These are phyloP conservation scores for Xylariaceae sp. DNA, from an alignment of 2,329 filamentous ascomycete species.

Conservation along the genomic window DNA sequence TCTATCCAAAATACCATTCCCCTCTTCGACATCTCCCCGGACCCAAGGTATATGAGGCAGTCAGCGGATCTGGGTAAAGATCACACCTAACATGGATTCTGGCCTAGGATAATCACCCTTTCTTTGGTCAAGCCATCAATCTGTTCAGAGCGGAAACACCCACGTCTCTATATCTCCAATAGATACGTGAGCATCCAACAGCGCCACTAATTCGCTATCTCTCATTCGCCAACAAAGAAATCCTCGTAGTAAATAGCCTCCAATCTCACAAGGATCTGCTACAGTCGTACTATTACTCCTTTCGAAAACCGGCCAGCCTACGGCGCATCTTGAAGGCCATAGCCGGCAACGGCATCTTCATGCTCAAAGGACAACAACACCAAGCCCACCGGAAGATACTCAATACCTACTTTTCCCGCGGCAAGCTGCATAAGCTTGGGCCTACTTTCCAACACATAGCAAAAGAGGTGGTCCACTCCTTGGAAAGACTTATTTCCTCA, in stretches of 20 bases:
- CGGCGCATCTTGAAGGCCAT: slow-evolving; percentile 10
- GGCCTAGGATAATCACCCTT: background rate
- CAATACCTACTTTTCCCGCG: slow-evolving; percentile 11
- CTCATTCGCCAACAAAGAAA: slow-evolving; percentile 14
- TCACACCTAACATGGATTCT: background rate
- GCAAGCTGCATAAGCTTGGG: slow-evolving; percentile 5
- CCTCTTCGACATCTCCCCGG: background rate
- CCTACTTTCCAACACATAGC: background rate
- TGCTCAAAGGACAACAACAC: slow-evolving; percentile 9
- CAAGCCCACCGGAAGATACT: slow-evolving; percentile 9
- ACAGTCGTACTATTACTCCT: slow-evolving; percentile 13
- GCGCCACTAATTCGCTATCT: slow-evolving; percentile 15
- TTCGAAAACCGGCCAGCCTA: slow-evolving; percentile 7
- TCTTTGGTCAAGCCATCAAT: background rate
- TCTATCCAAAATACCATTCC: background rate
- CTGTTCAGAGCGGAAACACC: background rate
- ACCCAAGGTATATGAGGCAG: background rate
- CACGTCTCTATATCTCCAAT: background rate
- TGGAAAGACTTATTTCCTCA: background rate
- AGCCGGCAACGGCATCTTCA: slow-evolving; percentile 9
- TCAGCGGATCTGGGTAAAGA: background rate
- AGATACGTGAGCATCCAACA: slow-evolving; percentile 14
- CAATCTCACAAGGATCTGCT: slow-evolving; percentile 11
- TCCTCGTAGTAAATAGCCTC: slow-evolving; percentile 11
- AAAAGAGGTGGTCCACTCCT: background rate